Conservation (phyloP, 108 stramenopile genomes). For the Bacterosira constricta region DNA sequence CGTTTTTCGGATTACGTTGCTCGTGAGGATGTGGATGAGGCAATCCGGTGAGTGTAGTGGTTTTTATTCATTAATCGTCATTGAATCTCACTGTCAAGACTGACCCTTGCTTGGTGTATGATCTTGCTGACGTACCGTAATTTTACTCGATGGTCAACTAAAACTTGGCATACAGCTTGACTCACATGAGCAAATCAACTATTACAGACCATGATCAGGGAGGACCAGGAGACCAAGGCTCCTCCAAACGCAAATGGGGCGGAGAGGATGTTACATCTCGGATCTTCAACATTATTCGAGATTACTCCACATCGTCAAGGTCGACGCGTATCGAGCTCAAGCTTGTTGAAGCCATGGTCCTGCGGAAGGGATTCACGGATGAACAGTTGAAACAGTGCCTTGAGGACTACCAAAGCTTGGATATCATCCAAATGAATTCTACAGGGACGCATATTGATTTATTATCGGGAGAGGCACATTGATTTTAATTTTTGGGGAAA, state of each 20-base stretch:
- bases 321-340: constrained; percentile 56
- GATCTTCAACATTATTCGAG: constrained; percentile 79
- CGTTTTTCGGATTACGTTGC: constrained; percentile 92
- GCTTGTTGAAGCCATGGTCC: constrained; percentile 82
- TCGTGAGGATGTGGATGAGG: constrained; percentile 98
- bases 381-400: constrained; percentile 84
- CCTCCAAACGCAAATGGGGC: constrained; percentile 39
- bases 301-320: constrained; percentile 63
- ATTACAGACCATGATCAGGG: constrained; percentile 48
- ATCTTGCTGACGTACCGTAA: too few relatives aligned
- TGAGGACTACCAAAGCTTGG: constrained; percentile 85
- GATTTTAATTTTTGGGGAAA: background rate
- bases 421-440: constrained; percentile 77
- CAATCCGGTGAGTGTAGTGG: constrained; percentile 71
- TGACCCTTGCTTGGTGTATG: background rate
- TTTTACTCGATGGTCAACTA: too few relatives aligned
- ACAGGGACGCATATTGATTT: constrained; percentile 72
- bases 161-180: too few relatives aligned
- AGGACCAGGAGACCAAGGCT: constrained; percentile 22
- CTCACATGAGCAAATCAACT: constrained; percentile 89
- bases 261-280: constrained; percentile 78
- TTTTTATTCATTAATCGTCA: background rate
- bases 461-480: constrained; percentile 14
- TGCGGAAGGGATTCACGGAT: constrained; percentile 87
- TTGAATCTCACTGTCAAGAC: constrained; percentile 25